phyloP scores from a whole-genome alignment of 139 green algal genomes.

The Spirogloea muscicola region DNA sequence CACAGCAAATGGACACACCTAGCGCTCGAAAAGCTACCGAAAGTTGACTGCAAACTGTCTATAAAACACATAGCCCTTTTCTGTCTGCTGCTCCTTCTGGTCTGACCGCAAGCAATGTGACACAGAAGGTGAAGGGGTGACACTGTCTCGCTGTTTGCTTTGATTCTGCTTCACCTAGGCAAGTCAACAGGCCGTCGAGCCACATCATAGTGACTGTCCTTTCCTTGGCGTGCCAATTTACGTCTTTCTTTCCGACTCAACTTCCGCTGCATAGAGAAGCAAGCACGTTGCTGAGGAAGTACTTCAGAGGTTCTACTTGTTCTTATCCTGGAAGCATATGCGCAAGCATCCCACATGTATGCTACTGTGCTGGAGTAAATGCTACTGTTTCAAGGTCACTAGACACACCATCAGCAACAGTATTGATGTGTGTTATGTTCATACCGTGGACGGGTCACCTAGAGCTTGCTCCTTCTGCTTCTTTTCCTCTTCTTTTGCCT shows the following conservation, averaged over 20 bases:
- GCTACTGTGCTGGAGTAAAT: not conserved
- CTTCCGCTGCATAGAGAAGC: slow-evolving; percentile 6
- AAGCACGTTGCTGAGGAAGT: not conserved
- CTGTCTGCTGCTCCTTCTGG: not conserved
- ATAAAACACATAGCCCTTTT: not conserved
- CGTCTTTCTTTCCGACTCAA: slow-evolving; percentile 26
- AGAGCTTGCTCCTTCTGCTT: slow-evolving; percentile 13
- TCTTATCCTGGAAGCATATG: not conserved
- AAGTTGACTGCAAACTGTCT: not conserved
- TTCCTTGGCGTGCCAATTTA: slow-evolving; percentile 8
- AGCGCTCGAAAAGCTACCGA: not conserved
- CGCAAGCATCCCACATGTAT: not conserved
- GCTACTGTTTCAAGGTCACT: no score
- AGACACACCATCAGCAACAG: not conserved
- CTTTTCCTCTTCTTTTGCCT: slow-evolving; percentile 26
- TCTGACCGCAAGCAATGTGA: not conserved
- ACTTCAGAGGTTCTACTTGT: not conserved
- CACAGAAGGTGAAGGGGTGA: slow-evolving; percentile 8
- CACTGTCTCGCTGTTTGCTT: no score
- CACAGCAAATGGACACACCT: slow-evolving; percentile 9
- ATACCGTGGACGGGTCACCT: slow-evolving; percentile 21
- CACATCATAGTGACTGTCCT: slow-evolving; percentile 1
- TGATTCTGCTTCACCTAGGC: no score
- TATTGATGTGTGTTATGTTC: not conserved
- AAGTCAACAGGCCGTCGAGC: not conserved